phyloP scores from a whole-genome alignment of 306 rosid species.

The Ammopiptanthus mongolicus region DNA sequence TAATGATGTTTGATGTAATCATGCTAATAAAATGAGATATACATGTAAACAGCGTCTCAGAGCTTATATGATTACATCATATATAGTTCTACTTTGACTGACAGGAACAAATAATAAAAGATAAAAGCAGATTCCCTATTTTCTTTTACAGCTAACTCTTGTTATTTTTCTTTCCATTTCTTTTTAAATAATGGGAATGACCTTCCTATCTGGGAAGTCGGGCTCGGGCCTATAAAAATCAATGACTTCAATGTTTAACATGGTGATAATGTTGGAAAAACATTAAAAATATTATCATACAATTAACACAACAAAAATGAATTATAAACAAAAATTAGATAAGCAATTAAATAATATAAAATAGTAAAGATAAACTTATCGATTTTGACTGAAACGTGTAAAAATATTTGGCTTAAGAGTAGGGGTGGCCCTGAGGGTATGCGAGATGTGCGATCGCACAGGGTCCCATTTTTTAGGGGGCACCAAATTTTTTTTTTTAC shows the following conservation, averaged over 20 bases:
- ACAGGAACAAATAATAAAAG: slow-evolving; percentile 30
- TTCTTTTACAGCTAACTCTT: slow-evolving; percentile 7
- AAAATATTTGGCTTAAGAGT: no score
- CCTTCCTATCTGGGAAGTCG: not conserved
- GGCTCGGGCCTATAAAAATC: not conserved
- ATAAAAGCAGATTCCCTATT: slow-evolving; percentile 24
- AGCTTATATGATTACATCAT: not conserved
- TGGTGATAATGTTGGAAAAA: no score
- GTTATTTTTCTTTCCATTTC: not conserved
- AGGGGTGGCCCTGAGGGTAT: no score
- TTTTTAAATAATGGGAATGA: not conserved
- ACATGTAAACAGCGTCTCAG: not conserved
- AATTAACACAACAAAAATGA: no score
- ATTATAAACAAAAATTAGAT: no score
- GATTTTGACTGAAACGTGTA: no score
- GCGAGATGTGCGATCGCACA: no score
- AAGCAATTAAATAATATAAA: no score
- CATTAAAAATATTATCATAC: no score
- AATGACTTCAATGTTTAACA: not conserved
- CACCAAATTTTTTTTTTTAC: no score
- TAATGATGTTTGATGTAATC: not conserved
- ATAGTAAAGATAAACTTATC: no score
- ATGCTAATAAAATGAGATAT: not conserved
- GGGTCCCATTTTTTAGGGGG: no score
- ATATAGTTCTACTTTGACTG: slow-evolving; percentile 2